phyloP scores from a whole-genome alignment of 2,329 filamentous ascomycete species.

The Ramichloridium luteum region DNA sequence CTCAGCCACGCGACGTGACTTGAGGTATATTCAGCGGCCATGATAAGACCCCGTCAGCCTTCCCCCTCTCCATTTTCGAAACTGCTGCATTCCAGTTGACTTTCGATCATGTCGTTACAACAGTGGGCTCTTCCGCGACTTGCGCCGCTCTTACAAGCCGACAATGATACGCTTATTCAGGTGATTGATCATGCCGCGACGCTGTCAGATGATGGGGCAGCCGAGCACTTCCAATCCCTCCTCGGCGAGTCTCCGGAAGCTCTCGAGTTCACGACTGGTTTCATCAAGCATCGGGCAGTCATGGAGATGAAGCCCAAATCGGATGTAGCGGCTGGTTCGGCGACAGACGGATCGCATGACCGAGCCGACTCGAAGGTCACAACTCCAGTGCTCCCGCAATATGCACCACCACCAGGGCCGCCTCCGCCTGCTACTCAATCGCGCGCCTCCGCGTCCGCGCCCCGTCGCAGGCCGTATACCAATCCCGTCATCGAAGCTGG shows the following conservation, averaged over 20 bases:
- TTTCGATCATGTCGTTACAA: slow-evolving; percentile 4
- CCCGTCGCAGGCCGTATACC: too few species aligned
- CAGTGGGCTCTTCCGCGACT: slow-evolving; percentile 11
- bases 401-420: slow-evolving; percentile 7
- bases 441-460: slow-evolving; percentile 3
- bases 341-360: too few species aligned
- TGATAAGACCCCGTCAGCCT: too few species aligned
- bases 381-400: slow-evolving; percentile 5
- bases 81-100: too few species aligned
- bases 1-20: too few species aligned
- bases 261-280: slow-evolving; percentile 7
- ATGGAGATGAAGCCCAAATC: neutral
- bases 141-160: slow-evolving; percentile 9
- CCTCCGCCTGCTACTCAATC: slow-evolving; percentile 3
- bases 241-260: slow-evolving; percentile 12
- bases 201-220: slow-evolving; percentile 7
- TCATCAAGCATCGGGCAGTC: slow-evolving; percentile 2
- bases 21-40: too few species aligned
- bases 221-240: slow-evolving; percentile 7
- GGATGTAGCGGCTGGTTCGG: neutral
- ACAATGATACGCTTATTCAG: slow-evolving; percentile 10
- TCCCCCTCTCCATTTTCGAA: too few species aligned
- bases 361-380: neutral
- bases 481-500: slow-evolving; percentile 31
- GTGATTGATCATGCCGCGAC: slow-evolving; percentile 10